Evolutionary conservation across 2,329 filamentous ascomycete species (phyloP).

Genomic region (Hymenoscyphus fraxineus): DNA sequence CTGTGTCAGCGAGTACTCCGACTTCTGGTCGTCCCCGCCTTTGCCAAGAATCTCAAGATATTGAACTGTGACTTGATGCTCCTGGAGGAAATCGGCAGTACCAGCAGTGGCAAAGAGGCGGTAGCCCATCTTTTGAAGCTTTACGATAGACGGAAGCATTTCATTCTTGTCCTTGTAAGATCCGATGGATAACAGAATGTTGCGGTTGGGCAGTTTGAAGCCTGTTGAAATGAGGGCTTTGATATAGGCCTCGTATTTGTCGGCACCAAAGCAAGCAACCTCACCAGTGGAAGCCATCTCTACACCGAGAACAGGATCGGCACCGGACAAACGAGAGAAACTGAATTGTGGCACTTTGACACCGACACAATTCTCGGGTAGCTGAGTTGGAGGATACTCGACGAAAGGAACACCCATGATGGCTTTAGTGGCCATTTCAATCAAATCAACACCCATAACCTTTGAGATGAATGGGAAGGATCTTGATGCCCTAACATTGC

Average conservation of each 20-base stretch:
- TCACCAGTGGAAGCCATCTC: conserved; percentile 99
- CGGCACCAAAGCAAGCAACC: conserved; percentile 90
- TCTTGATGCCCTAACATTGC: conserved; percentile 91
- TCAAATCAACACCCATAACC: conserved; percentile 95
- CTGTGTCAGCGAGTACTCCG: conserved; percentile 94
- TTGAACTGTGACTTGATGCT: conserved; percentile 87
- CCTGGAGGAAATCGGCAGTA: conserved; percentile 93
- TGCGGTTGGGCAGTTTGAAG: conserved; percentile 93
- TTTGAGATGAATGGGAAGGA: conserved; percentile 99
- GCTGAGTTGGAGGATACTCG: conserved; percentile 73
- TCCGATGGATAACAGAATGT: conserved; percentile 91
- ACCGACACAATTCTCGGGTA: conserved; percentile 81
- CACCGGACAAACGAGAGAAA: conserved; percentile 93
- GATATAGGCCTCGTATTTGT: conserved; percentile 97
- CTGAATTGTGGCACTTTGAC: conserved; percentile 99
- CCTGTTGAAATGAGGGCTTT: conserved; percentile 95
- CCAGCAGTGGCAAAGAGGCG: conserved; percentile 95
- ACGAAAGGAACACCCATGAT: conserved; percentile 82
- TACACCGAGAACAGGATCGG: conserved; percentile 92
- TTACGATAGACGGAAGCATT: conserved; percentile 88
- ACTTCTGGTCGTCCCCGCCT: conserved; percentile 78
- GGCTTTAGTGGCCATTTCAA: conserved; percentile 97
- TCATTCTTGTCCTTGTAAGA: conserved; percentile 98
- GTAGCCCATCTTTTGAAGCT: conserved; percentile 86
- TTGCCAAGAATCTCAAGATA: conserved; percentile 84